A percentile compares a stretch with the other conserved stretches of the same genome.
Conservation (phyloP, 768 basidiomycete species). For the Boletus insuetus region DNA sequence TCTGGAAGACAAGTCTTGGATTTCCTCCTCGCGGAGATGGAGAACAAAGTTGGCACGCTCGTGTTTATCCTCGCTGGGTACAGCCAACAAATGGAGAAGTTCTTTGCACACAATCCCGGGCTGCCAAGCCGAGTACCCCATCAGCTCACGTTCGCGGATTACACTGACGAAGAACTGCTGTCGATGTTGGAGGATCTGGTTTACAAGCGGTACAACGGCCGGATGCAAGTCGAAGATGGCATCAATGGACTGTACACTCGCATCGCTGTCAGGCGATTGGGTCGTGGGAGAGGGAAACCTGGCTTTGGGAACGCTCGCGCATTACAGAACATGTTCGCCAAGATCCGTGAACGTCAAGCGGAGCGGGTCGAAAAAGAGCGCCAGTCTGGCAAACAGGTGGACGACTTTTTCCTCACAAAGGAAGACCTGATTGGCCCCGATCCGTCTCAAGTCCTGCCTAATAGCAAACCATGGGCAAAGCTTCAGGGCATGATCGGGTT, state of each 20-base stretch:
- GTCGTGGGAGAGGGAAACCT: slow-evolving; percentile 51
- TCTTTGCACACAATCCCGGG: slow-evolving; percentile 77
- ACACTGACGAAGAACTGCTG: slow-evolving; percentile 54
- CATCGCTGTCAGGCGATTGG: slow-evolving; percentile 58
- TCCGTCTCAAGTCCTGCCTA: slow-evolving; percentile 46
- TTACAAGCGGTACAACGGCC: slow-evolving; percentile 42
- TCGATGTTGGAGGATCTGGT: slow-evolving; percentile 52
- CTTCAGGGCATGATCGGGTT: slow-evolving; percentile 57
- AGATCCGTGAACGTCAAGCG: slow-evolving; percentile 53
- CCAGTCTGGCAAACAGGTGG: slow-evolving; percentile 36
- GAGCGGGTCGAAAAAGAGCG: slow-evolving; percentile 44
- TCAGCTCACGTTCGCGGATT: slow-evolving; percentile 58
- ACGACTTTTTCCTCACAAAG: slow-evolving; percentile 51
- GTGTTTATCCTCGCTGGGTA: slow-evolving; percentile 77
- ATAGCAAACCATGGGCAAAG: slow-evolving; percentile 50
- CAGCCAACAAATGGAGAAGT: slow-evolving; percentile 70
- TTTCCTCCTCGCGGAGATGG: slow-evolving; percentile 73
- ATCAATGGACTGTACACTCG: slow-evolving; percentile 53
- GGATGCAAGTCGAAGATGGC: slow-evolving; percentile 58
- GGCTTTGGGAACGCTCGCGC: slow-evolving; percentile 75
- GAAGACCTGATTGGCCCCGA: slow-evolving; percentile 69
- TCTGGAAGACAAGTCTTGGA: slow-evolving; percentile 62
- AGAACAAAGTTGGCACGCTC: slow-evolving; percentile 60
- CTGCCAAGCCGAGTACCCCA: slow-evolving; percentile 65
- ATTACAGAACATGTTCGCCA: slow-evolving; percentile 49